Evolutionary conservation across 345 rosid genomes (phyloP).

Genomic region (Eucalyptus urophylla): DNA sequence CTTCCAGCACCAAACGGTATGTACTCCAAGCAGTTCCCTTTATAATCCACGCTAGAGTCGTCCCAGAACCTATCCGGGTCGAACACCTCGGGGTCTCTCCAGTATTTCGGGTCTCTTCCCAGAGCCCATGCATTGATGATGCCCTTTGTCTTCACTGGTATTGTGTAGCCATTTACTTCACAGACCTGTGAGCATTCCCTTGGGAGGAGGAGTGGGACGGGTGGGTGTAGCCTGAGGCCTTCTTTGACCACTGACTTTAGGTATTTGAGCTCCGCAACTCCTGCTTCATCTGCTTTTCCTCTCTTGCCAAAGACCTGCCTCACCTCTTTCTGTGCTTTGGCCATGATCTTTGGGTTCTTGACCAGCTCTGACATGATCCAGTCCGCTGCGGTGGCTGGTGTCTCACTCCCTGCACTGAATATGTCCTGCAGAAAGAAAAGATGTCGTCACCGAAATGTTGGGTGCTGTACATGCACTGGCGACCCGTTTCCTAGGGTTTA

Average conservation of each 20-base stretch:
- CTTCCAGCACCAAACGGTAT: slow-evolving; percentile 17
- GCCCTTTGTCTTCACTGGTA: slow-evolving; percentile 6
- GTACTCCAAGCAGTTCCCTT: background rate
- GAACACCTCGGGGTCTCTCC: slow-evolving; percentile 17
- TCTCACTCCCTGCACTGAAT: slow-evolving; percentile 10
- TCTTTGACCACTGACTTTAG: slow-evolving; percentile 12
- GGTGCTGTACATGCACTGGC: background rate
- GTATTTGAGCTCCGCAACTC: slow-evolving; percentile 1
- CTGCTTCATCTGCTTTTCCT: slow-evolving; percentile 4
- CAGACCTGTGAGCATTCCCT: slow-evolving; percentile 1
- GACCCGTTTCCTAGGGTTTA: background rate
- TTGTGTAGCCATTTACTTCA: slow-evolving; percentile 2
- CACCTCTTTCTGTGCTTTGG: slow-evolving; percentile 18
- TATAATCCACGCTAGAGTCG: background rate
- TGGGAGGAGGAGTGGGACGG: slow-evolving; percentile 4
- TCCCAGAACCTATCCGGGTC: slow-evolving; percentile 7
- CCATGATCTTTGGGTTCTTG: slow-evolving; percentile 10
- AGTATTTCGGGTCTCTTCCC: slow-evolving; percentile 15
- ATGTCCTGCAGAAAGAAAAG: background rate
- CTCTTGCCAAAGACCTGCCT: background rate
- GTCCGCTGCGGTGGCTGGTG: slow-evolving; percentile 3
- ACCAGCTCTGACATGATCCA: slow-evolving; percentile 19
- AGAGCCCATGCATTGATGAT: slow-evolving; percentile 19
- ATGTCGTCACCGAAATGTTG: background rate
- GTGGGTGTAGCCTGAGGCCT: slow-evolving; percentile 7